A percentile compares a stretch with the other conserved stretches of the same genome.
phyloP scores from a whole-genome alignment of 1,284 basidiomycete genomes.

The Athelia sp. region DNA sequence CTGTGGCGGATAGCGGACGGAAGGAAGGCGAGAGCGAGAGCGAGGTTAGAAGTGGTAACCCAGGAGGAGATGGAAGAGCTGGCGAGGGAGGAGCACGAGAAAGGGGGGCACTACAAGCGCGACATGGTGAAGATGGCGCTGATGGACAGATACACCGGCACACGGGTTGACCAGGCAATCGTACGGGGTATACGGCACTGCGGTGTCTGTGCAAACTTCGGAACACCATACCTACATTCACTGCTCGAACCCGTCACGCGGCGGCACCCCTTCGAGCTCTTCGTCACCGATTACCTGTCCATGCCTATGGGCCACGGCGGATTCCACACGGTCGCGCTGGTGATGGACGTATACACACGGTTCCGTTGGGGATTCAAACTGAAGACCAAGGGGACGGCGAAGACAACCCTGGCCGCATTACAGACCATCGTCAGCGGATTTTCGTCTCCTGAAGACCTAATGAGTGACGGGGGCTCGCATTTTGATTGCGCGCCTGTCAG shows the following conservation, averaged over 20 bases:
- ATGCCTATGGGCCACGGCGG: conserved; percentile 28
- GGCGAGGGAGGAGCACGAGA: conserved; percentile 15
- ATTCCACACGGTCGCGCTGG: conserved; percentile 20
- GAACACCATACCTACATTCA: conserved; percentile 18
- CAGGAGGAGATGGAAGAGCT: neutral
- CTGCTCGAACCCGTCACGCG: conserved; percentile 30
- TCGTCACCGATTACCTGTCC: conserved; percentile 28
- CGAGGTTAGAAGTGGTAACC: conserved; percentile 13
- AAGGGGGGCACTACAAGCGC: conserved; percentile 22
- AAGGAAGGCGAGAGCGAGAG: conserved; percentile 10
- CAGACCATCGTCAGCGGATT: too few relatives aligned
- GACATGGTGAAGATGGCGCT: conserved; percentile 23
- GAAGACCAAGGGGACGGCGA: conserved; percentile 18
- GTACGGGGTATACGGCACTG: conserved; percentile 24
- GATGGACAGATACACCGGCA: conserved; percentile 20
- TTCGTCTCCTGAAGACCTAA: too few relatives aligned
- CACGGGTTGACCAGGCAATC: conserved; percentile 23
- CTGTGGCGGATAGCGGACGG: conserved; percentile 3
- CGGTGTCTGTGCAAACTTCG: conserved; percentile 21
- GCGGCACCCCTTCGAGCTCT: conserved; percentile 27
- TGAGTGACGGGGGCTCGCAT: conserved; percentile 22
- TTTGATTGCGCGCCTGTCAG: conserved; percentile 29
- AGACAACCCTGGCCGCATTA: conserved; percentile 14
- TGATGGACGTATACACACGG: conserved; percentile 22
- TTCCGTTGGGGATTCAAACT: conserved; percentile 21